phyloP scores from a whole-genome alignment of 306 rosid genomes.

The Prunus kanzakura region DNA sequence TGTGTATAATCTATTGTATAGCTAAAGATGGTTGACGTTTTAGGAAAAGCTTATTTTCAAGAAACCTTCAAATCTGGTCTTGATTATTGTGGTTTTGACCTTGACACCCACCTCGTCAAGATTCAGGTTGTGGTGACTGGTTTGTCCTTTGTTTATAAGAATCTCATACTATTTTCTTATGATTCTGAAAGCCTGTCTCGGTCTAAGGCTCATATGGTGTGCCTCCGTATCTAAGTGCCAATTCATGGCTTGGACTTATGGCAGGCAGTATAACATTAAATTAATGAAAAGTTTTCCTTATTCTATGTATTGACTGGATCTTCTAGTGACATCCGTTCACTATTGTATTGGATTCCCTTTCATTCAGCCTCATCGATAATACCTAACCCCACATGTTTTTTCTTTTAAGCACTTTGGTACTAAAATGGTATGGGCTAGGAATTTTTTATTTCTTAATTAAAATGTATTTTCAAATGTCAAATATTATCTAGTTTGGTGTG shows the following conservation, averaged over 20 bases:
- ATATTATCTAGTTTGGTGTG: neutral
- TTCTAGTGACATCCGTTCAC: neutral
- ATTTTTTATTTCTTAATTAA: neutral
- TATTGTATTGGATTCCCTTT: neutral
- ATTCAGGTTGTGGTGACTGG: neutral
- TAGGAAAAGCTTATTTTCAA: neutral
- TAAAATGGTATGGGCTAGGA: neutral
- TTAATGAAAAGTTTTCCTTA: neutral
- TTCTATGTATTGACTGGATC: neutral
- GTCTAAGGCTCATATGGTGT: slow-evolving; percentile 1
- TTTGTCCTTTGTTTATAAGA: neutral
- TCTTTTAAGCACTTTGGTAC: neutral
- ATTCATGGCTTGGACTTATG: neutral
- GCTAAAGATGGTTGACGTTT: neutral
- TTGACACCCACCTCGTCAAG: slow-evolving; percentile 4
- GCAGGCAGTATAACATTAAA: neutral
- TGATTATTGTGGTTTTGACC: neutral
- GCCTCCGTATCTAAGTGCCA: neutral
- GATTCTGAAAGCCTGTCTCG: slow-evolving; percentile 2
- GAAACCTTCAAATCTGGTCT: slow-evolving; percentile 3
- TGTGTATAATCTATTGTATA: neutral
- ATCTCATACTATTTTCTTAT: neutral
- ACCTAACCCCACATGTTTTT: neutral
- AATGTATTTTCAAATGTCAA: neutral
- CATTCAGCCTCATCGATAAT: slow-evolving; percentile 1